Evolutionary conservation across 352 stramenopile genomes (phyloP), one percentile per base, ranked within the genome.

Genomic region (Hyaloperonospora brassicae): DNA sequence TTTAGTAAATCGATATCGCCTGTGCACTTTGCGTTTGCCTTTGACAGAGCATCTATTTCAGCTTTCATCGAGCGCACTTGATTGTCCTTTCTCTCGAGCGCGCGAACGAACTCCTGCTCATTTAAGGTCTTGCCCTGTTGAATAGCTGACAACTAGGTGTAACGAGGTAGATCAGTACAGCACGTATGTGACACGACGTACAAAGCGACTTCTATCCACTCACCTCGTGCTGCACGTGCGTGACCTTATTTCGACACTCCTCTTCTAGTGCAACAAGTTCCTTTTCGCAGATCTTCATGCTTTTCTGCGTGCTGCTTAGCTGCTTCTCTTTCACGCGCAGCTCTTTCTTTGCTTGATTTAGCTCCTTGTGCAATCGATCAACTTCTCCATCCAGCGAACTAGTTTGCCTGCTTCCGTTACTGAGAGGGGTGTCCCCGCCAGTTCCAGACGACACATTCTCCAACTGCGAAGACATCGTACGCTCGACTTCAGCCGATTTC

Each of bases 231-330:
- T 89, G 79, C 11, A 79, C 66, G 44, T 88, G 72, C 6, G 66
- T 67, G 22, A 93, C 70, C 51, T 87, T 88, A 34, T 70, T 61
- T 22, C 70, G 81, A 65, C 80, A 91, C 48, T 93, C 83, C 13
- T 71, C 55, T 52, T 89, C 83, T 11, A 93, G 62, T 21, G 76
- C 83, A 23, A 87, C 73, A 12, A 91, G 69, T 59, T 93, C 83
- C 47, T 91, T 73, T 54, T 93, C 78, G 43, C 68, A 87, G 25
- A 86, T 70, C 30, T 75, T 55, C 36, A 87, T 50, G 50, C 68
- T 85, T 45, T 80, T 76, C 55, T 90, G 74, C 0, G 66, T 68
- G 17, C 63, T 76, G 34, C 50, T 61, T 7, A 91, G 51, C 27
- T 73, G 62, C 44, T 86, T 86, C 11, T 93, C 83, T 48, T 84